Percentiles rank a stretch among this genome's conserved stretches.
phyloP scores from a whole-genome alignment of 805 yeast species.

The Saccharomycopsis amapae region DNA sequence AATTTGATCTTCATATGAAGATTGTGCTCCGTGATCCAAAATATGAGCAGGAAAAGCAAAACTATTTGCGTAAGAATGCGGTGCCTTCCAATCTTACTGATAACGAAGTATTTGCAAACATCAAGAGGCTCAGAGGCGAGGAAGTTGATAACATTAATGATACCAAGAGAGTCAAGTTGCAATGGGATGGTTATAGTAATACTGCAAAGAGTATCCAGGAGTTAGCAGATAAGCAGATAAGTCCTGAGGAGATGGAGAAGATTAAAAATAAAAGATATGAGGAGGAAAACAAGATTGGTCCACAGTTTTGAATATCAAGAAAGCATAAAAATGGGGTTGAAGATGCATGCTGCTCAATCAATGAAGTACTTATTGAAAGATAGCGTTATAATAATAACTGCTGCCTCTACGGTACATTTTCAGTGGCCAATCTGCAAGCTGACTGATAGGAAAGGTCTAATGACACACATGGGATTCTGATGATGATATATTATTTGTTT shows the following conservation, averaged over 20 bases:
- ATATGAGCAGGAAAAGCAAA: slow-evolving; percentile 57
- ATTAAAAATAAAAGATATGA: slow-evolving; percentile 16
- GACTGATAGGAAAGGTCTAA: no score
- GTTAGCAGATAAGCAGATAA: slow-evolving; percentile 19
- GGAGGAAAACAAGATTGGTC: slow-evolving; percentile 19
- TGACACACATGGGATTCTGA: no score
- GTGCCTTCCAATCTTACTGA: slow-evolving; percentile 39
- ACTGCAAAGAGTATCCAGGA: slow-evolving; percentile 22
- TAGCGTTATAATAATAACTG: no score
- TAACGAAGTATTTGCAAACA: slow-evolving; percentile 56
- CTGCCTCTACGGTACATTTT: no score
- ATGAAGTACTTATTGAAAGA: no score
- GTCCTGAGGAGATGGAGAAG: slow-evolving; percentile 19
- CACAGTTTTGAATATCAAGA: slow-evolving; percentile 6
- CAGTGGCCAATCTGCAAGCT: no score
- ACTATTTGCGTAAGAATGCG: slow-evolving; percentile 51
- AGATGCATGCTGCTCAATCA: no score
- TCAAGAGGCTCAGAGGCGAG: slow-evolving; percentile 34
- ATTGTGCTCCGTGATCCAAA: slow-evolving; percentile 69
- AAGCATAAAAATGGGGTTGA: no score
- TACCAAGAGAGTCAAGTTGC: no score
- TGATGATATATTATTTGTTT: no score
- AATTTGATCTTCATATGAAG: slow-evolving; percentile 66
- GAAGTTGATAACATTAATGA: neutral
- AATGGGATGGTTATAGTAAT: slow-evolving; percentile 20